phyloP scores from a whole-genome alignment of 1,139 yeast species.

The Protomyces arabidopsidicola region DNA sequence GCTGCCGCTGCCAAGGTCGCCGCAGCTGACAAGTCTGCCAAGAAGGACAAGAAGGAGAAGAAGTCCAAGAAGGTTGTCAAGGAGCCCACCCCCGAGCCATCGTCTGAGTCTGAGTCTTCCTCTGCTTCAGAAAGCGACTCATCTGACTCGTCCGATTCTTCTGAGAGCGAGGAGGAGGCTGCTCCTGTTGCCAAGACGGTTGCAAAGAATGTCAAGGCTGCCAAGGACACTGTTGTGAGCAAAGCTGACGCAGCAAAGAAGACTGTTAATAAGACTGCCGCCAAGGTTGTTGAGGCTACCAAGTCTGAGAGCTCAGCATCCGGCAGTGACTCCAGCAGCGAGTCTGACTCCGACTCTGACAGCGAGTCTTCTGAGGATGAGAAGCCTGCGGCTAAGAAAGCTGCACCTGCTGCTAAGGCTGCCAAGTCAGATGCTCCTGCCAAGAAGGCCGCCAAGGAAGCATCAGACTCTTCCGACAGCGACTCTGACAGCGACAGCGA shows the following conservation, averaged over 20 bases:
- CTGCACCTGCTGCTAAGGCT: constrained; percentile 1
- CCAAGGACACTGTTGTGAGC: constrained; percentile 33
- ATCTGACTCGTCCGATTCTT: constrained; percentile 27
- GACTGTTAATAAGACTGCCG: constrained; percentile 31
- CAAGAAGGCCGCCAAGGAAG: constrained; percentile 16
- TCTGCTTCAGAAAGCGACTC: constrained; percentile 24
- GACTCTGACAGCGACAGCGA: constrained; percentile 7
- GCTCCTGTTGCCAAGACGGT: constrained; percentile 39
- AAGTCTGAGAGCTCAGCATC: constrained; percentile 28
- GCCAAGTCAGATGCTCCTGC: constrained; percentile 4
- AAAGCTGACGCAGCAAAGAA: constrained; percentile 31
- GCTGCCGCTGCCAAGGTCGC: constrained; percentile 28
- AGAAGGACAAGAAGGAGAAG: constrained; percentile 28
- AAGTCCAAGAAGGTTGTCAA: constrained; percentile 28
- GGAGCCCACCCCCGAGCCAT: constrained; percentile 27
- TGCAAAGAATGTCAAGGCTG: constrained; percentile 33
- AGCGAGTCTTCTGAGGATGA: constrained; percentile 35
- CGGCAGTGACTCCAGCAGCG: constrained; percentile 1
- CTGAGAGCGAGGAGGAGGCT: constrained; percentile 37
- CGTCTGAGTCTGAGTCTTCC: constrained; percentile 4
- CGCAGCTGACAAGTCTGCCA: constrained; percentile 22
- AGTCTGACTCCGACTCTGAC: constrained; percentile 38
- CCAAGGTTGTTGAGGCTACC: constrained; percentile 32
- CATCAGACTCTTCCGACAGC: constrained; percentile 16
- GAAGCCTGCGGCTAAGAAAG: not conserved